A percentile compares a stretch with the other conserved stretches of the same genome.
These are phyloP conservation scores for Ogataea zsoltii DNA, from an alignment of 805 yeast species.

Conservation along the genomic window DNA sequence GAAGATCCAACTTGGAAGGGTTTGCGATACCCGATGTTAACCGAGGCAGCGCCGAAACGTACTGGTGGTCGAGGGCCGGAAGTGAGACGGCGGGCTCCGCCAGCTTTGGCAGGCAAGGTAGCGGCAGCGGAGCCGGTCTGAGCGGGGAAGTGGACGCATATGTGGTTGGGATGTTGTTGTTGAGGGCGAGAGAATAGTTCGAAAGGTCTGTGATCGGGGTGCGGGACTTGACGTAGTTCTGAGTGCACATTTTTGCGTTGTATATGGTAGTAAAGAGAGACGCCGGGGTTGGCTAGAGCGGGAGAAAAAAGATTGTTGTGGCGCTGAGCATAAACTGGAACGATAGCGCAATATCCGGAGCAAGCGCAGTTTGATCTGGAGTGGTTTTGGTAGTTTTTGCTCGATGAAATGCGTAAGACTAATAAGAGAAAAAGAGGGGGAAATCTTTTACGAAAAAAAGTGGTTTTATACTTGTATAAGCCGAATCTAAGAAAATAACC, in stretches of 20 bases:
- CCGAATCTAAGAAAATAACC: conserved; percentile 1
- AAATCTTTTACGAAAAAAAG: background rate
- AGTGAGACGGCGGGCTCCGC: conserved; percentile 7
- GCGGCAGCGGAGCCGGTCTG: conserved; percentile 9
- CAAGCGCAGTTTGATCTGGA: background rate
- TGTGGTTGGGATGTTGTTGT: conserved; percentile 31
- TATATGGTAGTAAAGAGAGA: background rate
- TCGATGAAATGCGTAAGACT: background rate
- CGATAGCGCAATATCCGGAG: background rate
- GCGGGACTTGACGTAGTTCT: conserved; percentile 27
- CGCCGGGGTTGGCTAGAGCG: conserved; percentile 2
- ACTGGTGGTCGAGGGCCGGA: conserved; percentile 2
- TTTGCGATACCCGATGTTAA: conserved; percentile 9
- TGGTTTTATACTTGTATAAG: conserved; percentile 2
- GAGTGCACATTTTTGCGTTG: conserved; percentile 24
- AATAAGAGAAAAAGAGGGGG: background rate
- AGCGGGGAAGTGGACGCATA: conserved; percentile 22
- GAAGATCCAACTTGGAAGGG: conserved; percentile 29
- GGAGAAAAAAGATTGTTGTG: background rate
- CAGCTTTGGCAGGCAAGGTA: conserved; percentile 16
- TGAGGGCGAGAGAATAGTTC: conserved; percentile 31
- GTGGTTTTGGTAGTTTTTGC: background rate
- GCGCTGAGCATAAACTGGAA: background rate
- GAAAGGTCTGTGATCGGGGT: conserved; percentile 33
- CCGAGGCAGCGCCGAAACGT: conserved; percentile 5